Conservation (phyloP, 306 rosid genomes). For the Dryas alaskensis region DNA sequence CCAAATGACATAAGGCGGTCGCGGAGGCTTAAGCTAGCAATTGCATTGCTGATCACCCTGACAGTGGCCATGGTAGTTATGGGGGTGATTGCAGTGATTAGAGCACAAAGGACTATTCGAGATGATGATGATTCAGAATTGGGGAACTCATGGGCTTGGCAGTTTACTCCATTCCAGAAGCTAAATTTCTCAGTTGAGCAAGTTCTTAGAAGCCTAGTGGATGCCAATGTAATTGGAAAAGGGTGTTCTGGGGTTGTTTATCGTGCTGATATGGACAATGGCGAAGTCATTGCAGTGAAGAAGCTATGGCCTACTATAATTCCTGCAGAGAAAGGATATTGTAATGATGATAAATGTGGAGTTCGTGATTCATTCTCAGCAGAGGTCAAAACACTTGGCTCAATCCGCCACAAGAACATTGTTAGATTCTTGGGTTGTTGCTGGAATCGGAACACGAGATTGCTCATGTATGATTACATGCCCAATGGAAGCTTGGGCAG, state of each 20-base stretch:
- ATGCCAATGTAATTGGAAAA: conserved; percentile 77
- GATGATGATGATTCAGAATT: conserved; percentile 71
- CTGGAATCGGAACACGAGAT: conserved; percentile 66
- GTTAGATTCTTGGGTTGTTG: conserved; percentile 86
- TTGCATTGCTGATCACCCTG: conserved; percentile 62
- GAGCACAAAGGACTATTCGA: conserved; percentile 52
- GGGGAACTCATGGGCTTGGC: conserved; percentile 90
- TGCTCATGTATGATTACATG: conserved; percentile 92
- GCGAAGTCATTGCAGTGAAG: conserved; percentile 89
- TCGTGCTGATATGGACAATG: conserved; percentile 68
- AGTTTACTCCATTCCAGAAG: conserved; percentile 89
- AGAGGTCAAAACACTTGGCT: conserved; percentile 79
- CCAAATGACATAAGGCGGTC: conserved; percentile 41
- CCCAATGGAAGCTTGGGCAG: conserved; percentile 87
- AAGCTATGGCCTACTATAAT: conserved; percentile 75
- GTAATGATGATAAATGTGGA: conserved; percentile 57
- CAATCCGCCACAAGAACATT: conserved; percentile 91
- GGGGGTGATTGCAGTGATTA: conserved; percentile 78
- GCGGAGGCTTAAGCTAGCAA: conserved; percentile 61
- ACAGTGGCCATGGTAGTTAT: conserved; percentile 63
- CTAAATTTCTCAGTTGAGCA: conserved; percentile 78
- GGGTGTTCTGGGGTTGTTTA: conserved; percentile 93
- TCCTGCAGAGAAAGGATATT: conserved; percentile 43
- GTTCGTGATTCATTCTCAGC: conserved; percentile 79
- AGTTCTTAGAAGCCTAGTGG: conserved; percentile 64